Evolutionary conservation across 441 rosid species (phyloP), one percentile per base, ranked within the genome.

Genomic region (Adansonia rubrostipa): DNA sequence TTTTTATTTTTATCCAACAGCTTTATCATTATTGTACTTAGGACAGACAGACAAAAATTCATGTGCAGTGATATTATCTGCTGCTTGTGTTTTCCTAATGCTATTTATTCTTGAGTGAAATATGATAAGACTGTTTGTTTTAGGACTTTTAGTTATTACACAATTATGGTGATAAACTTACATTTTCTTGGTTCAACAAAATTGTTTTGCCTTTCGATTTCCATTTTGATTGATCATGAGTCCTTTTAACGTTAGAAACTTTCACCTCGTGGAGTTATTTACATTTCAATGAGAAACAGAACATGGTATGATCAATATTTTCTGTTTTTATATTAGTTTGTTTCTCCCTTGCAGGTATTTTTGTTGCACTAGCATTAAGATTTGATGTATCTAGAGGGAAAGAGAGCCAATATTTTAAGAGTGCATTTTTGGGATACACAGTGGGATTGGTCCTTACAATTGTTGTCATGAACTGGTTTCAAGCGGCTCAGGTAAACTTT

Each of bases 391-490:
- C 98, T 11, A 93, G 99, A 80, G 98, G 92, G 61, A 94, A 89
- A 78, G 83, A 79, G 54, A 87, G 89, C 87, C 99, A 94, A 65
- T 96, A 96, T 81, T 96, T 96, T 73, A 94, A 91, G 83, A 96
- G 99, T 86, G 98, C 99, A 14, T 94, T 94, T 82, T 54, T 92
- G 22, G 99, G 99, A 63, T 96, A 96, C 78, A 65, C 82, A 1
- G 85, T 78, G 76, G 99, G 99, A n/a, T 62, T 96, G 71, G 82
- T 94, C 67, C 96, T 93, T 61, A 96, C 99, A 11, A 96, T 94
- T 72, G 61, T 91, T 62, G 98, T 94, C 81, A 96, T 96, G 99
- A 96, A 96, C 89, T 94, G 98, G 99, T 93, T 96, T 82, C 98
- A 96, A 88, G 98, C 99, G 42, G 98, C 99, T 8, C 99, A 94